phyloP scores from a whole-genome alignment of 805 yeast genomes.

The Candida chauliodis region DNA sequence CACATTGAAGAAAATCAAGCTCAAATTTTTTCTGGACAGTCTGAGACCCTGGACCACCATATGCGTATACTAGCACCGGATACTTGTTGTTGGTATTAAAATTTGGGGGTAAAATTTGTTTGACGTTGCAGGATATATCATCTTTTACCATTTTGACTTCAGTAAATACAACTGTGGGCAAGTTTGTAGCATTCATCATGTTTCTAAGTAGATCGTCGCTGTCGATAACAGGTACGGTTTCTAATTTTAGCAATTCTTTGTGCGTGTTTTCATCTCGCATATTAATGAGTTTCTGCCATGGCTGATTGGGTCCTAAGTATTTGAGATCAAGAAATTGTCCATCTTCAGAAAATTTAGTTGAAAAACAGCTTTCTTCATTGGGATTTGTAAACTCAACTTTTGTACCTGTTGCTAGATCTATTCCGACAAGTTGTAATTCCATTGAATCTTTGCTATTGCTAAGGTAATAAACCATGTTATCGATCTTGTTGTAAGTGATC shows the following conservation, averaged over 20 bases:
- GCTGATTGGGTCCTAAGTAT: constrained; percentile 74
- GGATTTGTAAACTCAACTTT: not conserved
- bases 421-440: constrained; percentile 77
- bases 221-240: constrained; percentile 10
- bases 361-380: constrained; percentile 53
- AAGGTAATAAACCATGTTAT: constrained; percentile 51
- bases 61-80: constrained; percentile 65
- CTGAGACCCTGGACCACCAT: constrained; percentile 83
- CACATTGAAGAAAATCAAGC: constrained; percentile 56
- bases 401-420: constrained; percentile 27
- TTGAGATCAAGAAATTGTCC: constrained; percentile 62
- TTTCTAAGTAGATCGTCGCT: constrained; percentile 13
- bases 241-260: not conserved
- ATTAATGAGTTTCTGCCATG: constrained; percentile 68
- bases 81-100: constrained; percentile 47
- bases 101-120: constrained; percentile 61
- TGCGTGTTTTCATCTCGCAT: constrained; percentile 18
- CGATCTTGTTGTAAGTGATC: constrained; percentile 46
- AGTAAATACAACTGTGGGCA: constrained; percentile 49
- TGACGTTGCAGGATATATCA: constrained; percentile 40
- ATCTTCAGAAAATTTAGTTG: constrained; percentile 70
- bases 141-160: constrained; percentile 25
- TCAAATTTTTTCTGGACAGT: constrained; percentile 45
- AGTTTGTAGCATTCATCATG: constrained; percentile 31
- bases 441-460: constrained; percentile 74